phyloP scores from a whole-genome alignment of 257 asterid genomes.

The Solanum infundibuliforme region DNA sequence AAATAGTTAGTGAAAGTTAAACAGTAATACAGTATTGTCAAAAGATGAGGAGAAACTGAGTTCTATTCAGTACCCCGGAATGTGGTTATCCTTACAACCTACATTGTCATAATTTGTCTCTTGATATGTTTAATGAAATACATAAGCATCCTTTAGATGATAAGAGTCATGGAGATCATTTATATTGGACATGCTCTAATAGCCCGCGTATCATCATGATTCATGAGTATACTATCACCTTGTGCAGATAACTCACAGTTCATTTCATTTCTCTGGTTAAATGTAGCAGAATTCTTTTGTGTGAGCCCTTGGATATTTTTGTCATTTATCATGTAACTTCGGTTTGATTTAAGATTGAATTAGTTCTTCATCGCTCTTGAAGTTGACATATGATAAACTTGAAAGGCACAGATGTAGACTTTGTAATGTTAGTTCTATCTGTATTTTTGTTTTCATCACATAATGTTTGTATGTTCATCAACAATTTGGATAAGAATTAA shows the following conservation, averaged over 20 bases:
- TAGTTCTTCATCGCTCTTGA: neutral
- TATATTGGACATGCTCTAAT: neutral
- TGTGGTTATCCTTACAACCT: neutral
- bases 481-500: neutral
- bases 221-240: neutral
- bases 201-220: neutral
- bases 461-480: neutral
- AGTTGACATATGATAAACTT: neutral
- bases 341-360: neutral
- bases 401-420: neutral
- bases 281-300: neutral
- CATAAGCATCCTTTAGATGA: neutral
- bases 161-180: neutral
- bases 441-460: neutral
- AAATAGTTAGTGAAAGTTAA: neutral
- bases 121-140: neutral
- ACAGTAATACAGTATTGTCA: neutral
- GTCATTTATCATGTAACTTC: neutral
- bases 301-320: neutral
- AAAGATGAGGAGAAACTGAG: neutral
- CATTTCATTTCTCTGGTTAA: neutral
- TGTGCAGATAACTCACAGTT: neutral
- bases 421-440: neutral
- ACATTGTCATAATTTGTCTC: neutral
- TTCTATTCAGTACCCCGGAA: neutral